Percentiles rank a stretch among this genome's conserved stretches.
Evolutionary conservation across 2,329 filamentous ascomycete species (phyloP).

Genomic region (Colletotrichum noveboracense): DNA sequence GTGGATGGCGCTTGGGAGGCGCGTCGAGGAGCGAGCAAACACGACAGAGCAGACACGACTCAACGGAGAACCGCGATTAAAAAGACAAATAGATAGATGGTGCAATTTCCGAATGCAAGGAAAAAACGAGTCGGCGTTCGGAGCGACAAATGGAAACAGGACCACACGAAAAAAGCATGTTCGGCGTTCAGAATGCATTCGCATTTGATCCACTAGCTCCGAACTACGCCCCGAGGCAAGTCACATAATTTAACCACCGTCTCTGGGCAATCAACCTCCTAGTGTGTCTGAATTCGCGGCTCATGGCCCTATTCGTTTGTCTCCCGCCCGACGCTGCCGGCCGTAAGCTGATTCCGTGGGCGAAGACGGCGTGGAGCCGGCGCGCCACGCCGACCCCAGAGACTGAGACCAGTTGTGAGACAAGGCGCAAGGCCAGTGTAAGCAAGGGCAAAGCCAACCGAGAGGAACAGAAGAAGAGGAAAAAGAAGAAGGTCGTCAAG

Average conservation of each 20-base stretch:
- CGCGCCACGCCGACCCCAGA: background rate
- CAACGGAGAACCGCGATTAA: background rate
- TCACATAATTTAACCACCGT: background rate
- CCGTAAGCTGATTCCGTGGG: slow-evolving; percentile 13
- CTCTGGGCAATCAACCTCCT: background rate
- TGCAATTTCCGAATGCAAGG: background rate
- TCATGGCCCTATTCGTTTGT: slow-evolving; percentile 2
- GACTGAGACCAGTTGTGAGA: background rate
- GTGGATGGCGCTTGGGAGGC: background rate
- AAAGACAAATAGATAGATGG: background rate
- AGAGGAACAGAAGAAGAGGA: background rate
- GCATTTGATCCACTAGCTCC: background rate
- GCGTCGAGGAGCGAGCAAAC: background rate
- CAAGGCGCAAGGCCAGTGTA: background rate
- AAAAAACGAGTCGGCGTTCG: slow-evolving; percentile 12
- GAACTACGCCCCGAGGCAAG: background rate
- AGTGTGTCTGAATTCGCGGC: background rate
- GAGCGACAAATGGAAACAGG: background rate
- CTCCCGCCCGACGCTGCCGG: slow-evolving; percentile 10
- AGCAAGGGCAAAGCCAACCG: background rate
- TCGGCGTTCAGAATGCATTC: slow-evolving; percentile 15
- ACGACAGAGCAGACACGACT: background rate
- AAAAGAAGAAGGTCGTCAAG: background rate
- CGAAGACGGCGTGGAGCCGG: slow-evolving; percentile 10
- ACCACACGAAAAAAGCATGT: slow-evolving; percentile 1